Evolutionary conservation across 2,329 filamentous ascomycete genomes (phyloP), one percentile per base, ranked within the genome.

Genomic region (Volutella citrinella): DNA sequence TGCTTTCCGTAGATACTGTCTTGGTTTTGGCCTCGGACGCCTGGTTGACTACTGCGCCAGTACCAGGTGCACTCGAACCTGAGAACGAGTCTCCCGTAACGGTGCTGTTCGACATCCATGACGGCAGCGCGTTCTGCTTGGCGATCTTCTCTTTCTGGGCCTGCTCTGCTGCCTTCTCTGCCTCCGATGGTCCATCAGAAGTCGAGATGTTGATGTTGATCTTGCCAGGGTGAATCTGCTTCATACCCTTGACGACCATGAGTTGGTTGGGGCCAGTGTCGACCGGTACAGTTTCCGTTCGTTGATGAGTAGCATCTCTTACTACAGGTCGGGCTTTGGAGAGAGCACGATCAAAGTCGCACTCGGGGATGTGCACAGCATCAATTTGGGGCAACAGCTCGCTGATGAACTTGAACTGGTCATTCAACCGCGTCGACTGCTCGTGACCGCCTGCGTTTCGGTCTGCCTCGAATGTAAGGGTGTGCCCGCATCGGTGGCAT

Each of bases 321-420:
- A 78, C 63, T 17, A 90, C 76, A 4, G 81, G 79, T 11, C 80
- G 70, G 13, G 77, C 74, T 32, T 74, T 74, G 16, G 74, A 69
- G 16, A 85, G 68, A 4, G 85, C 84, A 15, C 76, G 71, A 30
- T 88, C 82, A 47, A 87, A 88, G 45, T 77, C 82, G 54, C 84
- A 83, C 45, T 82, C 82, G 3, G 87, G 86, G 7, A 94, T 79
- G 22, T 79, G 69, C 6, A 82, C 72, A n/a, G 76, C 70, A 55
- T 93, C 87, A 40, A 94, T 87, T 52, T 83, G 75, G 35, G 83
- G 84, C 43, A 94, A 69, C 34, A 89, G 71, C 38, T 85, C 78
- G 36, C 85, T 83, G 46, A 93, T 81, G 51, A 87, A 87, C 48
- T 81, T 82, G 60, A 91, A 82, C 57, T 91, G 83, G 50, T 81